Conservation (phyloP, 345 rosid genomes). For the Litchi chinensis region DNA sequence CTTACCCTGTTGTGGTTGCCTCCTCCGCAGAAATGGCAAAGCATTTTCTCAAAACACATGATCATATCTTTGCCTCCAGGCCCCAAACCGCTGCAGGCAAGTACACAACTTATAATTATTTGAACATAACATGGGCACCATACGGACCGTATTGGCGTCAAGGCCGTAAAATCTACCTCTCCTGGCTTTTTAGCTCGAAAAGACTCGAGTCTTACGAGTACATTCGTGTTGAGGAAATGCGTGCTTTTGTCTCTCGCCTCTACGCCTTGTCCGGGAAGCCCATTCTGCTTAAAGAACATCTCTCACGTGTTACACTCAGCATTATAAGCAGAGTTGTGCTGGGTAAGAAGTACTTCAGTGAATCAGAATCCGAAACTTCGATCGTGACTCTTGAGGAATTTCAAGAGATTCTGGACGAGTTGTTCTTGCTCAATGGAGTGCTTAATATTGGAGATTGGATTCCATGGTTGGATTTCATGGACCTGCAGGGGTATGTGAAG, state of each 20-base stretch:
- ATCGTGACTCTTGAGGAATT: conserved; percentile 5
- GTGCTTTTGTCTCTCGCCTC: conserved; percentile 9
- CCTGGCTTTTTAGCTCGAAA: conserved; percentile 29
- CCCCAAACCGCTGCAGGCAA: conserved; percentile 37
- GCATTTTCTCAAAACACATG: conserved; percentile 30
- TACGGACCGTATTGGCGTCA: conserved; percentile 44
- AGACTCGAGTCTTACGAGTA: conserved; percentile 29
- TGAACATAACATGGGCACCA: conserved; percentile 30
- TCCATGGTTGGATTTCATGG: conserved; percentile 31
- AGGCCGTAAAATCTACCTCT: conserved; percentile 31
- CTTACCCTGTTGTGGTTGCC: conserved; percentile 28
- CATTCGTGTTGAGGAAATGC: conserved; percentile 33
- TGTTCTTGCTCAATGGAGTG: conserved; percentile 28
- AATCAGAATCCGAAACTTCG: neutral
- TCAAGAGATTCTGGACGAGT: conserved; percentile 26
- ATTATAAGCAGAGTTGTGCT: conserved; percentile 26
- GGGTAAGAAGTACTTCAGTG: conserved; percentile 25
- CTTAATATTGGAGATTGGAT: conserved; percentile 36
- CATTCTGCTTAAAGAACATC: conserved; percentile 16
- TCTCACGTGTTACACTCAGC: conserved; percentile 6
- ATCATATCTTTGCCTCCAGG: conserved; percentile 27
- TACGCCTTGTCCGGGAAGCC: conserved; percentile 14
- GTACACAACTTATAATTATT: conserved; percentile 32
- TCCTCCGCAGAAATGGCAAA: conserved; percentile 35
- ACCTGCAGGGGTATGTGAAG: conserved; percentile 31